Evolutionary conservation across 257 asterid genomes (phyloP), one percentile per base, ranked within the genome.

Genomic region (Fraxinus excelsior): DNA sequence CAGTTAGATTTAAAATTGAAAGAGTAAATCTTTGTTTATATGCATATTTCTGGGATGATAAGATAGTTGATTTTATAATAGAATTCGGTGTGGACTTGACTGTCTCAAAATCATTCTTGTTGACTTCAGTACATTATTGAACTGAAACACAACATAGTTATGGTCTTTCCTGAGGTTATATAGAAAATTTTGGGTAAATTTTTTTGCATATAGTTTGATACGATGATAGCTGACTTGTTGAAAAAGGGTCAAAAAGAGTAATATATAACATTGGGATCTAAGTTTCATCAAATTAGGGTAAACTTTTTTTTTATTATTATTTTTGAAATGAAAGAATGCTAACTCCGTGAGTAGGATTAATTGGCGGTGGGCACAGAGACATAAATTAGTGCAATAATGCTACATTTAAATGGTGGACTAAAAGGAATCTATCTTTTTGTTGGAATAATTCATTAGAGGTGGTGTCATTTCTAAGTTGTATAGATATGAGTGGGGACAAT

Each of bases 401-500:
- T 70, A 44, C 23, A 46, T 58, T 77, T n/a, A 28, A 51, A 64
- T 37, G 68, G 72, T 72, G 46, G 72, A 14, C 65, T 70, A 37
- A 26, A 67, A 53, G 28, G 14, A 13, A 6, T 31, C 32, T 28
- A 3, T 46, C 58, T 46, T 46, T 6, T 28, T 77, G 75, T 79
- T 78, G 71, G 76, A 44, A 16, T 31, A 44, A 35, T 58, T 73
- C 66, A 67, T 77, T 16, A 46, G 56, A 46, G 19, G 56, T 46
- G 58, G 21, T 46, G 58, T 46, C 58, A 46, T 46, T 16, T 46
- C 58, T 46, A 46, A 46, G 58, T 46, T 46, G 21, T 16, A 46
- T 4, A 3, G 58, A 5, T 46, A 46, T 46, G 58, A 46, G 58
- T 16, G 21, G n/a, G 58, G 58, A 46, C 21, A 46, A 46, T 46